Base-by-base conservation (phyloP, 1,284 basidiomycete genomes). In the Omphalotus olearius region DNA sequence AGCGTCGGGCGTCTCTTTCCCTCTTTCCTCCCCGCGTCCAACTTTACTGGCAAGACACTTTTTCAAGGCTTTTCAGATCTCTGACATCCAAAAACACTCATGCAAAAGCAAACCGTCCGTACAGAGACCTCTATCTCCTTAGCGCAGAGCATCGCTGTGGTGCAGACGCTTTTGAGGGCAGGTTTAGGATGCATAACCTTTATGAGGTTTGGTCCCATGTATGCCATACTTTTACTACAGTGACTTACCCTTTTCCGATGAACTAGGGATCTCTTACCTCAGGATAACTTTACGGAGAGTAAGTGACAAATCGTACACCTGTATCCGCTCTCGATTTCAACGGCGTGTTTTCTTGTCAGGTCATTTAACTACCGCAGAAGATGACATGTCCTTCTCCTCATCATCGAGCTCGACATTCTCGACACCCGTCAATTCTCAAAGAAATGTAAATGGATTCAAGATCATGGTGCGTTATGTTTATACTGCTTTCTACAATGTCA, bases 201-300 rank as follows among this genome's bases (percentile, higher is more conserved):
- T 63, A 67, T 91, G 49, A 79, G 88, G 88, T 83, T 61, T 23
- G 55, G 3, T 9, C 7, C 4, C 30, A 30, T 23, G 25, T 28
- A 38, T 45, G 20, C 38, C 28, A 20, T 37, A 17, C 13, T 33
- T 33, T 23, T 5, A 5, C 23, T 25, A n/a, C 30, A 54, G 46
- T 48, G 36, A 54, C 36, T 30, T 25, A 43, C 40, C 47, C 18
- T 41, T 7, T 30, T 51, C 40, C 40, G 38, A 30, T 51, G 45
- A 30, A 45, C 9, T 59, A 88, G 85, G 54, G 83, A 85, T 57
- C 66, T 92, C 3, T 73, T 92, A 18, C 87, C 88, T 4, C 81
- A 85, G 30, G 87, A 91, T 45, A 90, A 91, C 59, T 92, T 91
- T 61, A 75, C 76, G n/a, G 79, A 85, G 64, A 83, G 87, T 85